Evolutionary conservation across 768 basidiomycete species (phyloP).

Genomic region (Coprinellus aureogranulatus): DNA sequence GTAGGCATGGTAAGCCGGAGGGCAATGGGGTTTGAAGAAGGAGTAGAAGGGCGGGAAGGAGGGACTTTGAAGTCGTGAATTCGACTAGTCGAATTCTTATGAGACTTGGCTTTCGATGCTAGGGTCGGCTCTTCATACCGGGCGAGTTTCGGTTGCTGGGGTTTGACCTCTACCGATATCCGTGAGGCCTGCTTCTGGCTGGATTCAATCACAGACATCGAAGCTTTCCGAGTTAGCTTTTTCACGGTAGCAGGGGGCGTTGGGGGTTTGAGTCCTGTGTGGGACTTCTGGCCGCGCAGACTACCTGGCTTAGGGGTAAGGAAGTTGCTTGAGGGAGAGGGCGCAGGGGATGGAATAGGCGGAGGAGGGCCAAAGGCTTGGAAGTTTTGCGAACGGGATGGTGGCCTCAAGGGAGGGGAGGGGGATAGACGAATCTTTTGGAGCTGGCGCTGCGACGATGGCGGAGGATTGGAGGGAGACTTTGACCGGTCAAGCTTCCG

Average conservation of each 20-base stretch:
- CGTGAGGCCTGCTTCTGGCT: conserved; percentile 55
- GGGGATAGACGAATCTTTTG: conserved; percentile 67
- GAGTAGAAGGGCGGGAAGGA: conserved; percentile 77
- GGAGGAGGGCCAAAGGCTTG: conserved; percentile 54
- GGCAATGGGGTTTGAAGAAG: conserved; percentile 73
- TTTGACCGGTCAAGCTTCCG: conserved; percentile 66
- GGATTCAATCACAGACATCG: conserved; percentile 68
- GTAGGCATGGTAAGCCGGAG: conserved; percentile 87
- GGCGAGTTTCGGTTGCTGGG: conserved; percentile 37
- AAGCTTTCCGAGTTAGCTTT: conserved; percentile 72
- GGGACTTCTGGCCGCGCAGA: conserved; percentile 81
- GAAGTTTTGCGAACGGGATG: conserved; percentile 58
- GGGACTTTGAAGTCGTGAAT: conserved; percentile 68
- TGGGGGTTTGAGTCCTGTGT: conserved; percentile 75
- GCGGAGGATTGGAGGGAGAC: conserved; percentile 67
- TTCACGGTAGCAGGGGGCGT: conserved; percentile 64
- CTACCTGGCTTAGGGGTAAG: conserved; percentile 69
- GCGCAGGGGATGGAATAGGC: conserved; percentile 35
- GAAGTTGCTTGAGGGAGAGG: conserved; percentile 49
- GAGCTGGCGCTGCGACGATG: conserved; percentile 66
- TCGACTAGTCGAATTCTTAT: conserved; percentile 64
- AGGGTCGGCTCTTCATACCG: conserved; percentile 79
- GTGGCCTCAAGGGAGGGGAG: conserved; percentile 61
- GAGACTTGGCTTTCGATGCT: conserved; percentile 73
- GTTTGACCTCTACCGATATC: conserved; percentile 40